Evolutionary conservation across 2,329 filamentous ascomycete genomes (phyloP), one percentile per base, ranked within the genome.

Genomic region (Madurella mycetomatis): DNA sequence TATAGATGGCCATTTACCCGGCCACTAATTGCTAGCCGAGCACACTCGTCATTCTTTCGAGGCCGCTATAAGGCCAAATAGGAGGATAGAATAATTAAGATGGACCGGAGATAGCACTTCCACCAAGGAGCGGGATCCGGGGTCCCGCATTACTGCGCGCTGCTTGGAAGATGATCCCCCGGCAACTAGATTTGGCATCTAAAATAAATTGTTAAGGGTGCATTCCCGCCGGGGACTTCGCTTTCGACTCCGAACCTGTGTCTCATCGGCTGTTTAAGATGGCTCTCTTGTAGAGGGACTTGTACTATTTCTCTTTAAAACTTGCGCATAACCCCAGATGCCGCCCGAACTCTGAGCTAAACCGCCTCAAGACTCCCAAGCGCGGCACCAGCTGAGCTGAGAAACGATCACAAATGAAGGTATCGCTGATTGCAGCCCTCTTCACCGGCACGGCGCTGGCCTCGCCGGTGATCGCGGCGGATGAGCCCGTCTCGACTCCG

Each of bases 381-480:
- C 13, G 9, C 34, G 9, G 34, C 4, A 5, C 9, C 50, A 44
- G n/a, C n/a, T n/a, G n/a, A 47, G 16, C 11, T 43, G 11, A 18
- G 16, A 46, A 47, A 19, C 17, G n/a, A 25, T 40, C 30, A 17
- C 37, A 53, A 31, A 59, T 62, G 54, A 63, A 58, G 49, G 9
- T 50, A 9, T 25, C 31, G 12, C 19, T 58, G 17, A 15, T 57
- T 41, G 51, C 56, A 18, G 56, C 53, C 18, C 46, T 60, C 41
- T 52, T 57, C 18, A 53, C 57, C 9, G 56, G 60, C 41, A 50
- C 57, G 47, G 57, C 55, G 5, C 31, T 62, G n/a, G 49, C 51
- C 41, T 55, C 57, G 17, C 60, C 61, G 0, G 34, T 59, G 4
- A 43, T 44, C 4, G 51, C 50, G 16, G 58, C 55, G 32, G 55